phyloP scores from a whole-genome alignment of 805 yeast genomes.

The Metschnikowia bowlesiae region DNA sequence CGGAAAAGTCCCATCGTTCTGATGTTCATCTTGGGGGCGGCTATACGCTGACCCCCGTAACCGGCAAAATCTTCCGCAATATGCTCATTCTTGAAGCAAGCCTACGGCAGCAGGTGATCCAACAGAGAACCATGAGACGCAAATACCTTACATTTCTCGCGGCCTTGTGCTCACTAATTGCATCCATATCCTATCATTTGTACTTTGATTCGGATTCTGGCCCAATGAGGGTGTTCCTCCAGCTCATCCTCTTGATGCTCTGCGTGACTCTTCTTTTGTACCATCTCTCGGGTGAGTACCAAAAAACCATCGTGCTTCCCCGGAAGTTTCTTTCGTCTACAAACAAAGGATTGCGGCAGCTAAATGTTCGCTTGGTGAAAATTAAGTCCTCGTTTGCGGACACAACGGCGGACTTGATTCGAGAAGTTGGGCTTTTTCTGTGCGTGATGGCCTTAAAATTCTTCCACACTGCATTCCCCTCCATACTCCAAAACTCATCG shows the following conservation, averaged over 20 bases:
- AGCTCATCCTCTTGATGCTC: conserved; percentile 57
- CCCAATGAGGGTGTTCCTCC: conserved; percentile 34
- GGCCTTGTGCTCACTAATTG: conserved; percentile 36
- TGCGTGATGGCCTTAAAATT: conserved; percentile 26
- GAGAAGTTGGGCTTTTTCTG: conserved; percentile 32
- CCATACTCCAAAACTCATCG: conserved; percentile 24
- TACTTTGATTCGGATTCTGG: conserved; percentile 23
- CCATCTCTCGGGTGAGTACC: conserved; percentile 86
- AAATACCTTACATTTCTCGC: conserved; percentile 55
- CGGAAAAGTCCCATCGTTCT: conserved; percentile 15
- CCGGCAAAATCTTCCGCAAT: conserved; percentile 76
- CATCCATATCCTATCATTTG: conserved; percentile 37
- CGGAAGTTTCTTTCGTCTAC: conserved; percentile 75
- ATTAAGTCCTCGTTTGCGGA: conserved; percentile 40
- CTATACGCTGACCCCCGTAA: conserved; percentile 35
- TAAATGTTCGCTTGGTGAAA: conserved; percentile 73
- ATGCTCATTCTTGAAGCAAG: conserved; percentile 81
- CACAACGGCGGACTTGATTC: conserved; percentile 29
- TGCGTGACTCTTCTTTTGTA: conserved; percentile 69
- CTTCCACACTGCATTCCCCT: conserved; percentile 35
- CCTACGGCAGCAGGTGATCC: conserved; percentile 73
- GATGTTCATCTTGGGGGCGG: conserved; percentile 16
- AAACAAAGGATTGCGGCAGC: conserved; percentile 82
- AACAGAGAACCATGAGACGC: conserved; percentile 61
- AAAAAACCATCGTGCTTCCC: conserved; percentile 77